Base-by-base conservation (phyloP, 768 basidiomycete genomes). In the Auricularia sp. region DNA sequence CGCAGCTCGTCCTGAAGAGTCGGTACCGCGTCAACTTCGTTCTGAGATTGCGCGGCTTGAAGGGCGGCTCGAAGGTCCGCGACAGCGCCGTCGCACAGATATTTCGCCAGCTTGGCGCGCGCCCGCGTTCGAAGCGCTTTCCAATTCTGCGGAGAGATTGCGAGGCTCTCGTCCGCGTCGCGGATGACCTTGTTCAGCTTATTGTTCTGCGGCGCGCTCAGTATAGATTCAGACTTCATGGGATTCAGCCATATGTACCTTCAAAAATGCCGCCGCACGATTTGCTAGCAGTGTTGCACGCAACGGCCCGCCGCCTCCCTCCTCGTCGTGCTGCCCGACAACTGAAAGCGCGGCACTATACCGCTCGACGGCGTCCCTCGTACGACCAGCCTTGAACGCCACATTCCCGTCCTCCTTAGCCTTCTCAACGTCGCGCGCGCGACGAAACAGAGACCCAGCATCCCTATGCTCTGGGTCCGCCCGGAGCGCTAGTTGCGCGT, bases 121-220 rank as follows among this genome's bases (percentile, higher is more conserved):
- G 91, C 93, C 43, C 91, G 87, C 7, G 93, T 93, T 58, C 92
- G 88, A 44, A 91, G 77, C 3, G 90, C 90, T 75, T 95, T 95
- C 81, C 88, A 93, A 8, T 88, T 87, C 51, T 78, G 77, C 0
- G 88, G 81, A 62, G 80, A 72, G 47, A 93, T 79, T 3, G 70
- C 64, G 18, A 95, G 81, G 6, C 90, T 90, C 12, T 79, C 79
- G 56, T 87, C 82, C 1, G 86, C 88, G 70, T 93, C 91, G 39
- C 72, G 74, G 34, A 93, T 79, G 0, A 92, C 91, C 12, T 87
- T 86, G 35, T 85, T 77, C 70, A 87, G 79, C 59, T 78, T 77
- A 63, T 85, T 79, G 42, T 90, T 77, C 89, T 92, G 70, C 12
- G 3, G 54, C 33, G 47, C 6, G 36, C 6, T 21, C 2, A 44